Conservation (phyloP, 257 asterid species). For the Capsicum baccatum region DNA sequence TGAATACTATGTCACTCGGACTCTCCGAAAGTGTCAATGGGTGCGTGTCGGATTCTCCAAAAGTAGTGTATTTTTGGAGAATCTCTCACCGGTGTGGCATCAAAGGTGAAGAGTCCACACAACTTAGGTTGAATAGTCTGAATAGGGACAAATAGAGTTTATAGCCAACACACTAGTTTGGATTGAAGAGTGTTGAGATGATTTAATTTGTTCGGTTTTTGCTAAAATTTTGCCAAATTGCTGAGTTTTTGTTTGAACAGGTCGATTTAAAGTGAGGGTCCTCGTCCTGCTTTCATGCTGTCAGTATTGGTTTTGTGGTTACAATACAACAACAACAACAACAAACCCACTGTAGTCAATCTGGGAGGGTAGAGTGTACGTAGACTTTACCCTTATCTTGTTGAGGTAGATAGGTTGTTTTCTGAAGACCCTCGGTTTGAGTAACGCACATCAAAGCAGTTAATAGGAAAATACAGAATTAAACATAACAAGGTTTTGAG, state of each 20-base stretch:
- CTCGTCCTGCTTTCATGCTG: neutral
- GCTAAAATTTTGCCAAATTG: constrained; percentile 15
- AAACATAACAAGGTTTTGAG: neutral
- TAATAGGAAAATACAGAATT: neutral
- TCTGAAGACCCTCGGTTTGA: neutral
- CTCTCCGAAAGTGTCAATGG: too few relatives aligned
- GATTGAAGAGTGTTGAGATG: neutral
- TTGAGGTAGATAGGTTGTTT: neutral
- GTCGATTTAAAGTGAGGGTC: neutral
- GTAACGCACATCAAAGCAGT: neutral
- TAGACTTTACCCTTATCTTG: neutral
- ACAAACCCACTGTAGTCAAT: neutral
- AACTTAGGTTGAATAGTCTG: too few relatives aligned
- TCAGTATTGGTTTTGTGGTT: constrained; percentile 13
- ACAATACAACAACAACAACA: neutral
- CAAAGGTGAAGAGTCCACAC: too few relatives aligned
- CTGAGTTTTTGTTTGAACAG: neutral
- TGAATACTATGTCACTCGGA: neutral
- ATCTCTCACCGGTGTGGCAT: too few relatives aligned
- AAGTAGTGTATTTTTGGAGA: too few relatives aligned
- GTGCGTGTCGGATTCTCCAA: too few relatives aligned
- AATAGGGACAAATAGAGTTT: neutral
- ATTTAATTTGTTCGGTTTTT: neutral
- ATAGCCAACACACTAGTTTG: too few relatives aligned
- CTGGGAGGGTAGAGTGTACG: neutral